Evolutionary conservation across 495 filamentous ascomycete genomes (phyloP), one percentile per base, ranked within the genome.

Genomic region (Wilcoxina mikolae): DNA sequence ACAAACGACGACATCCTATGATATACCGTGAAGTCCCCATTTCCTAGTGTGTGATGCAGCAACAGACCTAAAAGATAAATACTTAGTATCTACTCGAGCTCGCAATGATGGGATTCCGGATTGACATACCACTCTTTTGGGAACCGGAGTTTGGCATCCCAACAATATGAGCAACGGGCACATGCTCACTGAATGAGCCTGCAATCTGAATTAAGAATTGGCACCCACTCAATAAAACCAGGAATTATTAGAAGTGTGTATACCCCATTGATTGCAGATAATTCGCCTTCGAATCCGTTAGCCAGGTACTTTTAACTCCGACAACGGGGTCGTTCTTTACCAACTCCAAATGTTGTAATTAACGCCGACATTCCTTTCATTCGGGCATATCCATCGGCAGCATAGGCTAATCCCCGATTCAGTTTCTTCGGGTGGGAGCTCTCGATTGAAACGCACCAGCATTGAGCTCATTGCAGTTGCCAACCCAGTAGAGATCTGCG

Each of bases 41-140:
- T 91, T 28, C 87, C 89, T 12, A 96, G 80, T 0, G 89, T 94
- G 68, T 96, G 90, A 66, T 96, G 90, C 11, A 96, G 73, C n/a
- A 93, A 71, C 65, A 80, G 64, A 17, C 47, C 51, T 55, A 20
- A n/a, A 29, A 18, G 20, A 45, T 45, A 17, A 7, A 35, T 38
- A 9, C 33, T 9, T 38, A 9, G 17, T 9, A n/a, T n/a, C n/a
- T n/a, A n/a, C n/a, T n/a, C n/a, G n/a, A 46, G 5, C 12, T 9
- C 72, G 5, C 15, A 46, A 46, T 33, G 39, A n/a, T n/a, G n/a
- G n/a, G n/a, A n/a, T n/a, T n/a, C n/a, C n/a, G n/a, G n/a, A n/a
- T 4, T 3, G 5, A 38, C 35, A 28, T 73, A 59, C 77, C 77
- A 56, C 76, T 70, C 47, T 69, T 70, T 62, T 83, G 79, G 4